Conservation (phyloP, 2,329 filamentous ascomycete species). For the Monosporascus sp. region DNA sequence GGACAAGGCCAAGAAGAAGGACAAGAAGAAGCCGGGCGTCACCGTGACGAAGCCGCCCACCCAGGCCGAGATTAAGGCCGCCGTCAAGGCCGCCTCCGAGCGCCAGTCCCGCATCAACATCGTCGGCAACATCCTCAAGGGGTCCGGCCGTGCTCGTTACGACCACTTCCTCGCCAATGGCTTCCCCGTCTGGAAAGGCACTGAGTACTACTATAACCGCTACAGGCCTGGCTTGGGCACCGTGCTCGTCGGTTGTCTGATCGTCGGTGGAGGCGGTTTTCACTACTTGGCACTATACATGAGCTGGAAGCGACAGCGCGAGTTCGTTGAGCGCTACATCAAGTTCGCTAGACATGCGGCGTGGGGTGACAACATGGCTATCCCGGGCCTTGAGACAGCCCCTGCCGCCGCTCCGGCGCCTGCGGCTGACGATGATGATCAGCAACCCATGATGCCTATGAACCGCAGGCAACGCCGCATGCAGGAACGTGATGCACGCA, state of each 20-base stretch:
- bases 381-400: slow-evolving; percentile 59
- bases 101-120: slow-evolving; percentile 79
- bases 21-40: slow-evolving; percentile 52
- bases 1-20: slow-evolving; percentile 45
- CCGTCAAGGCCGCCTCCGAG: slow-evolving; percentile 75
- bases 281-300: slow-evolving; percentile 85
- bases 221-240: slow-evolving; percentile 87
- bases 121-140: slow-evolving; percentile 80
- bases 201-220: slow-evolving; percentile 94
- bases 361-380: slow-evolving; percentile 76
- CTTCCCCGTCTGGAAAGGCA: slow-evolving; percentile 94
- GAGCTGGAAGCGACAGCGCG: slow-evolving; percentile 81
- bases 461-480: slow-evolving; percentile 85
- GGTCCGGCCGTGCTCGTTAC: slow-evolving; percentile 76
- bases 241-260: slow-evolving; percentile 74
- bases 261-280: slow-evolving; percentile 74
- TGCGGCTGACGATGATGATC: slow-evolving; percentile 43
- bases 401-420: slow-evolving; percentile 38
- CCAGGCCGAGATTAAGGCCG: slow-evolving; percentile 68
- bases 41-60: slow-evolving; percentile 66
- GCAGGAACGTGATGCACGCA: slow-evolving; percentile 79
- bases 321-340: slow-evolving; percentile 90
- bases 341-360: slow-evolving; percentile 80
- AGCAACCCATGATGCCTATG: slow-evolving; percentile 49
- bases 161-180: slow-evolving; percentile 91